Evolutionary conservation across 805 yeast species (phyloP).

Genomic region (Maudiozyma bulderi): DNA sequence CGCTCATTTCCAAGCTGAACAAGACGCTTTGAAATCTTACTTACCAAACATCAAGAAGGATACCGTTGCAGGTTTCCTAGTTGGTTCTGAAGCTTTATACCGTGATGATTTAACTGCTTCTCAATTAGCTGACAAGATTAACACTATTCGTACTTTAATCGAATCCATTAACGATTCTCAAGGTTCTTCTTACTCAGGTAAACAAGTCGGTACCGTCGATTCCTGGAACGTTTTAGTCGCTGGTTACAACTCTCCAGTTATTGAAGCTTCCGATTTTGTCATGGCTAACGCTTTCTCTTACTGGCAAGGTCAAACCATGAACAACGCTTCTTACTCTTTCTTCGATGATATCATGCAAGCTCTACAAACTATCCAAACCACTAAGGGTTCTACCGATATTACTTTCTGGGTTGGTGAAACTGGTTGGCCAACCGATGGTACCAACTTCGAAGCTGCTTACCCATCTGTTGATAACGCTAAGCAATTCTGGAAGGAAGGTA

Average conservation of each 20-base stretch:
- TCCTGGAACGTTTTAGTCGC: conserved; percentile 91
- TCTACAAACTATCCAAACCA: conserved; percentile 73
- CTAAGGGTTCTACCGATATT: conserved; percentile 79
- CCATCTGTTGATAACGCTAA: conserved; percentile 71
- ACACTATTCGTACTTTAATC: conserved; percentile 50
- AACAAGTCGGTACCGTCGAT: conserved; percentile 87
- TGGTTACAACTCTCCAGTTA: conserved; percentile 59
- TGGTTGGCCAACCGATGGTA: conserved; percentile 92
- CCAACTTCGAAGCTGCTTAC: conserved; percentile 50
- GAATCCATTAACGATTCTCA: conserved; percentile 60
- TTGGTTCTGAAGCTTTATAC: conserved; percentile 94
- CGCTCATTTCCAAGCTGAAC: conserved; percentile 64
- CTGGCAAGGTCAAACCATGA: conserved; percentile 94
- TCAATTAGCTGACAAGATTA: conserved; percentile 60
- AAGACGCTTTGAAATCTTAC: conserved; percentile 56
- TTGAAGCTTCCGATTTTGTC: conserved; percentile 73
- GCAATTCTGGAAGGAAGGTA: conserved; percentile 74
- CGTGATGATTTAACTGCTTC: conserved; percentile 75
- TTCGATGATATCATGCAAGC: conserved; percentile 98
- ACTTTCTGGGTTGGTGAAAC: conserved; percentile 96
- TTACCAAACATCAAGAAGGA: conserved; percentile 64
- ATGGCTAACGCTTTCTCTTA: conserved; percentile 94
- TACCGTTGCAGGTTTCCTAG: conserved; percentile 68
- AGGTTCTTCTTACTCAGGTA: conserved; percentile 64
- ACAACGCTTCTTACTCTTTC: conserved; percentile 82